Evolutionary conservation across 1,139 yeast genomes (phyloP).

Genomic region (Taphrina communis): DNA sequence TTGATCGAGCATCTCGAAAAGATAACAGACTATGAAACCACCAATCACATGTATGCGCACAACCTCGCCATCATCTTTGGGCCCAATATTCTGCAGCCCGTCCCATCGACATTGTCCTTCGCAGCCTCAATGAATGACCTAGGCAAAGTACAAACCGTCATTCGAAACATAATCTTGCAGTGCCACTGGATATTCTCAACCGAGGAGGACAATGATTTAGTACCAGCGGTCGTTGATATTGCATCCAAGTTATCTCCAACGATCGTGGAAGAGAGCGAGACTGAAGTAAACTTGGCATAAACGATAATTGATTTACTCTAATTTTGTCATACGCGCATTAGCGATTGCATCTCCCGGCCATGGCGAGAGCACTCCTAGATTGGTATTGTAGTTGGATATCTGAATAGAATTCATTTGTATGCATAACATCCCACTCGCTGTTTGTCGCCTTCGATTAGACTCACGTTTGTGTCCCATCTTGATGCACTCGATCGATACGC

Average conservation of each 20-base stretch:
- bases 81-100: conserved; percentile 66
- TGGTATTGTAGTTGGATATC: too few relatives aligned
- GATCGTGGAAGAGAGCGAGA: neutral
- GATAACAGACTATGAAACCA: conserved; percentile 68
- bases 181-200: conserved; percentile 39
- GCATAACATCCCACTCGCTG: too few relatives aligned
- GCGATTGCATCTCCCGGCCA: neutral
- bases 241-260: neutral
- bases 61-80: conserved; percentile 93
- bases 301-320: neutral
- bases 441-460: too few relatives aligned
- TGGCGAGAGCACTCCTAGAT: neutral
- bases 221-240: too few relatives aligned
- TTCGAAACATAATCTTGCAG: conserved; percentile 39
- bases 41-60: conserved; percentile 79
- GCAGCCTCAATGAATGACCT: conserved; percentile 36
- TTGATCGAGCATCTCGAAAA: conserved; percentile 62
- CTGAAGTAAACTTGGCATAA: neutral
- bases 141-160: conserved; percentile 39
- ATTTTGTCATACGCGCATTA: neutral
- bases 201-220: conserved; percentile 5
- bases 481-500: too few relatives aligned
- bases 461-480: too few relatives aligned
- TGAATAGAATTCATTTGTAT: too few relatives aligned
- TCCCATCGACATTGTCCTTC: conserved; percentile 30